Evolutionary conservation across 2,329 filamentous ascomycete species (phyloP).

Genomic region (Spiromastix sp.): DNA sequence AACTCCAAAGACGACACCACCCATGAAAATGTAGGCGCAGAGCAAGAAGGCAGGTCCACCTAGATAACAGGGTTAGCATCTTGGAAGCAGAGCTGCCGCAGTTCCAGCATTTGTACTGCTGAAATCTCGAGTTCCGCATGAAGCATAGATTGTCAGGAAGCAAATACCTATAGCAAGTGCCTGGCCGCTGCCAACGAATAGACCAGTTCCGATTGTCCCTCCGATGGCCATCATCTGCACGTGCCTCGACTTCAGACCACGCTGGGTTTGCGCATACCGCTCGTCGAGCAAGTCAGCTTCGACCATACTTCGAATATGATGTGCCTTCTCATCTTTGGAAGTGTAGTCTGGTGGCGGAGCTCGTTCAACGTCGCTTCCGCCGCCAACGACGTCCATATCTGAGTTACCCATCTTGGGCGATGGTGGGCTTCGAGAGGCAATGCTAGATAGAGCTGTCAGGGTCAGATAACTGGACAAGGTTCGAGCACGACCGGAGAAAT

Average conservation of each 20-base stretch:
- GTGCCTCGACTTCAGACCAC: constrained; percentile 33
- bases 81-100: too few relatives aligned
- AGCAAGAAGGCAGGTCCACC: constrained; percentile 44
- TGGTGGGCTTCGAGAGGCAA: too few relatives aligned
- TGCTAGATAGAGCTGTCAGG: too few relatives aligned
- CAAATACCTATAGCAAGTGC: constrained; percentile 44
- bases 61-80: too few relatives aligned
- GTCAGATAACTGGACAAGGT: too few relatives aligned
- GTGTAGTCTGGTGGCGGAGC: background rate
- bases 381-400: too few relatives aligned
- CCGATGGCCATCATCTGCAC: constrained; percentile 32
- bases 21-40: constrained; percentile 42
- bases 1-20: constrained; percentile 35
- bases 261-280: constrained; percentile 29
- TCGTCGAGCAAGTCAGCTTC: constrained; percentile 31
- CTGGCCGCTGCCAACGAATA: constrained; percentile 45
- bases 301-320: constrained; percentile 26
- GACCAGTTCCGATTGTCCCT: constrained; percentile 34
- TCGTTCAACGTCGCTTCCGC: background rate
- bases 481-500: too few relatives aligned
- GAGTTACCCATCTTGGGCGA: constrained; percentile 1
- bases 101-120: too few relatives aligned
- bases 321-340: constrained; percentile 18
- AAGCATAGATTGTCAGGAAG: too few relatives aligned
- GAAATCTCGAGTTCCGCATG: too few relatives aligned